Base-by-base conservation (phyloP, 2,329 filamentous ascomycete species). In the Cytospora mali region DNA sequence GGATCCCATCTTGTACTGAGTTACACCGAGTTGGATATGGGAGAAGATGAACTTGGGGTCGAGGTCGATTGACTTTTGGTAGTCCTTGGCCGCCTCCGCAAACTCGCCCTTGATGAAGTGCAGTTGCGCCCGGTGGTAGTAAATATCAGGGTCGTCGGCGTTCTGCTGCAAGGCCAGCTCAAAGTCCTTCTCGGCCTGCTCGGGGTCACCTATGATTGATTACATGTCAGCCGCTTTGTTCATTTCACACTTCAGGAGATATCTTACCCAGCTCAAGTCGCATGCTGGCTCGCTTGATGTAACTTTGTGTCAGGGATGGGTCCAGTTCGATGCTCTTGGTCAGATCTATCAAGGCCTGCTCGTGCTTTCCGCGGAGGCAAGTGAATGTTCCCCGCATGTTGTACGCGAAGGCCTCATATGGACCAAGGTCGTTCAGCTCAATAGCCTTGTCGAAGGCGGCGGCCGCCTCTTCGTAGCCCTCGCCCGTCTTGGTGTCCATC, bases 1-100 rank as follows among this genome's bases (percentile, higher is more conserved):
- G 31, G 92, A 97, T 69, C 95, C 95, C 90, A 98, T 96, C 88
- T 99, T 99, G 84, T 99, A 99, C 79, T 99, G 95, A 55, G 95
- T 99, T 58, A 99, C 95, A 76, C 95, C 95, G 50, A 99, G 91
- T 79, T 99, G 95, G 72, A 99, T 99, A 80, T 99, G 95, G 9
- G 94, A 98, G 85, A 97, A 99, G 80, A 99, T 99, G 78, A 99
- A 99, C 69, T 92, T 88, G 70, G 88, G 86, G 81, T 99, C 95
- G 31, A 99, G 85, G 71, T 99, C 95, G 72, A 99, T 99, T 3
- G 95, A 98, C 80, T 96, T 97, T 77, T 99, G 95, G 81, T 99
- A 99, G 80, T 99, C 95, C 81, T 96, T 97, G 64, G 95, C 93
- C 5, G 95, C 95, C 69, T 96, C 92, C 61, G 89, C 87, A 70